A percentile compares a stretch with the other conserved stretches of the same genome.
phyloP scores from a whole-genome alignment of 1,139 yeast species.

The Suhomyces anneliseae region DNA sequence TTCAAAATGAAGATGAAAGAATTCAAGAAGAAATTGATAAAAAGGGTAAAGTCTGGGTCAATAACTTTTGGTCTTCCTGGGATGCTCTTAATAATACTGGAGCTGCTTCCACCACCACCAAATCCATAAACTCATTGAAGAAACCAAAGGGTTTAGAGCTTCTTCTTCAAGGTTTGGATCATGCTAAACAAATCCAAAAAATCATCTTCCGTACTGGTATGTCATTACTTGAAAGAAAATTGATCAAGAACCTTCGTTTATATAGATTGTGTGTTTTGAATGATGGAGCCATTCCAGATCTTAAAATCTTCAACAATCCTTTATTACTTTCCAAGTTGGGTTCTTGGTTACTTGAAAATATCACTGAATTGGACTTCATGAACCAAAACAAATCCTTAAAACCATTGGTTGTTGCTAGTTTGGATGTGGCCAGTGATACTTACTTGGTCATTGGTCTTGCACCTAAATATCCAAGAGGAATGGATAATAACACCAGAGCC shows the following conservation, averaged over 20 bases:
- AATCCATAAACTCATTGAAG: constrained; percentile 21
- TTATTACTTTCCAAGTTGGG: constrained; percentile 82
- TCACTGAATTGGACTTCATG: constrained; percentile 69
- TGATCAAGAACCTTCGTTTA: constrained; percentile 74
- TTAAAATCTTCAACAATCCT: constrained; percentile 79
- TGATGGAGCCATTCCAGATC: constrained; percentile 77
- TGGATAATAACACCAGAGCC: constrained; percentile 47
- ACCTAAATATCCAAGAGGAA: constrained; percentile 72
- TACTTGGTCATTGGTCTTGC: constrained; percentile 90
- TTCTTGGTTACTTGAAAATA: constrained; percentile 86
- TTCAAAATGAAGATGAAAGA: constrained; percentile 35
- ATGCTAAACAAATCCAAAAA: constrained; percentile 80
- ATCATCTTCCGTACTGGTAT: constrained; percentile 88
- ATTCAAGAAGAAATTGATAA: constrained; percentile 46
- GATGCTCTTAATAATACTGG: constrained; percentile 69
- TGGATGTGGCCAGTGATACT: constrained; percentile 72
- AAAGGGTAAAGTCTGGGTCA: constrained; percentile 75
- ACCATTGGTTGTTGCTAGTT: constrained; percentile 87
- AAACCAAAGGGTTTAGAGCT: constrained; percentile 54
- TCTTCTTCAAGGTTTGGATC: constrained; percentile 67
- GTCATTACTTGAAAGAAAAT: constrained; percentile 78
- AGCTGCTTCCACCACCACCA: constrained; percentile 11
- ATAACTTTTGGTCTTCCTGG: constrained; percentile 94
- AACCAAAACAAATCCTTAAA: constrained; percentile 48
- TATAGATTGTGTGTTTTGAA: constrained; percentile 85